These are phyloP conservation scores for Diddensiella santjacobensis DNA, from an alignment of 805 yeast species.

Conservation along the genomic window DNA sequence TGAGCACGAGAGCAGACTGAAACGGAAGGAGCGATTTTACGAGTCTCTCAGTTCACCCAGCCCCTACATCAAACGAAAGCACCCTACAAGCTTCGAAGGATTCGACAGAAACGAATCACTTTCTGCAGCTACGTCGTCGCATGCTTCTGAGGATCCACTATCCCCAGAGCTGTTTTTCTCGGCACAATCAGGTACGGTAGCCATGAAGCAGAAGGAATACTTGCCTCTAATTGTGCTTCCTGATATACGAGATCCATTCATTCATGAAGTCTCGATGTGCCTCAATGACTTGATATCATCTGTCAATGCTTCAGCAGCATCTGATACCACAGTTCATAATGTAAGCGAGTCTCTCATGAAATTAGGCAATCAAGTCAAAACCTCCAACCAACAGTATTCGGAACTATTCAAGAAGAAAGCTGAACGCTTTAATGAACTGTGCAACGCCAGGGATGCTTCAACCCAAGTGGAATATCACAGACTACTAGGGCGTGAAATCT, in stretches of 20 bases:
- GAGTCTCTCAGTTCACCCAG: slow-evolving; percentile 7
- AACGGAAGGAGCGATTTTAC: slow-evolving; percentile 13
- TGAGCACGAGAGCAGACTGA: slow-evolving; percentile 11
- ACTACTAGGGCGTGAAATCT: slow-evolving; percentile 21
- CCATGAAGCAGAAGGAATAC: slow-evolving; percentile 22
- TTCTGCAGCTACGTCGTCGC: slow-evolving; percentile 4
- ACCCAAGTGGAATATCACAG: slow-evolving; percentile 15
- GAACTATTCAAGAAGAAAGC: slow-evolving; percentile 20
- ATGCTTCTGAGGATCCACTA: slow-evolving; percentile 21
- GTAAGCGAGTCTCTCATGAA: slow-evolving; percentile 18
- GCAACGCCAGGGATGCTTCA: background rate
- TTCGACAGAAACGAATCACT: slow-evolving; percentile 5
- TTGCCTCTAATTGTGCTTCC: slow-evolving; percentile 28
- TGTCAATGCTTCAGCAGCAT: slow-evolving; percentile 26
- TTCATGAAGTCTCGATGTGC: slow-evolving; percentile 24
- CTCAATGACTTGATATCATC: slow-evolving; percentile 28
- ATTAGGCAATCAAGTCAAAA: slow-evolving; percentile 17
- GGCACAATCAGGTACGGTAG: slow-evolving; percentile 26
- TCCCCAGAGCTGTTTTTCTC: slow-evolving; percentile 24
- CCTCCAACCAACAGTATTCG: slow-evolving; percentile 6
- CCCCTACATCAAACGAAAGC: slow-evolving; percentile 19
- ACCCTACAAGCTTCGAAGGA: slow-evolving; percentile 3
- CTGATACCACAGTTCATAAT: slow-evolving; percentile 20
- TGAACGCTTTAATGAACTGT: slow-evolving; percentile 13
- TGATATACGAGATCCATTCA: slow-evolving; percentile 23